Conservation (phyloP, 768 basidiomycete genomes). For the Tephrocybe sp. region DNA sequence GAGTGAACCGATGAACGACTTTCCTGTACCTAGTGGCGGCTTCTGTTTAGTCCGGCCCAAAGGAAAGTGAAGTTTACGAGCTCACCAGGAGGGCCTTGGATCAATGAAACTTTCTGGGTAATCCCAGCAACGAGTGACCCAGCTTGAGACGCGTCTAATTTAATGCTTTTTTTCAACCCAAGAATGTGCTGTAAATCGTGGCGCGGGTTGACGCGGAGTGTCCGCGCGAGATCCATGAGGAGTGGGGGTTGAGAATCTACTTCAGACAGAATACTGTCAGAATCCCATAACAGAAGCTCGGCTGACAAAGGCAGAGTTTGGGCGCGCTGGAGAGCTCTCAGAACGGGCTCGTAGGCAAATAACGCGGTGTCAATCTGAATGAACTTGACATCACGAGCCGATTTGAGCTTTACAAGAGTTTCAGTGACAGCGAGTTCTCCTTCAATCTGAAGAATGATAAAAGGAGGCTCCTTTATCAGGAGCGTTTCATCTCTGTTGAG, state of each 20-base stretch:
- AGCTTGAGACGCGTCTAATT: constrained; percentile 53
- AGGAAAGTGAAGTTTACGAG: constrained; percentile 10
- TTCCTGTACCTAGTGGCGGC: constrained; percentile 69
- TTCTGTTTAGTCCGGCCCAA: background rate
- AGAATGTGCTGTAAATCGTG: constrained; percentile 43
- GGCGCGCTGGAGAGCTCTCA: constrained; percentile 53
- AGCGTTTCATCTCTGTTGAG: constrained; percentile 55
- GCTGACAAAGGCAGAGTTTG: constrained; percentile 42
- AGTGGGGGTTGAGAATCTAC: constrained; percentile 10
- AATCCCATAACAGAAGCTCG: constrained; percentile 61
- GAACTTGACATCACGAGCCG: constrained; percentile 31
- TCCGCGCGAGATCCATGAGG: constrained; percentile 17
- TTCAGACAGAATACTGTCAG: no score
- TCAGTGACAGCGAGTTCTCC: constrained; percentile 37
- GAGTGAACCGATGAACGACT: constrained; percentile 71
- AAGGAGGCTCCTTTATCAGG: constrained; percentile 45
- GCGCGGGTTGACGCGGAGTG: constrained; percentile 32
- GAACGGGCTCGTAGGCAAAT: constrained; percentile 63
- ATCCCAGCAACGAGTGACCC: constrained; percentile 50
- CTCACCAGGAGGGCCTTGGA: constrained; percentile 77
- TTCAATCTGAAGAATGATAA: constrained; percentile 54
- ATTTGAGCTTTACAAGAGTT: constrained; percentile 37
- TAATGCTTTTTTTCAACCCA: constrained; percentile 35
- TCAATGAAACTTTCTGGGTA: constrained; percentile 55
- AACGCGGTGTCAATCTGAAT: constrained; percentile 61